A percentile compares a stretch with the other conserved stretches of the same genome.
Evolutionary conservation across 1,284 basidiomycete species (phyloP).

Genomic region (Ustilago hordei): DNA sequence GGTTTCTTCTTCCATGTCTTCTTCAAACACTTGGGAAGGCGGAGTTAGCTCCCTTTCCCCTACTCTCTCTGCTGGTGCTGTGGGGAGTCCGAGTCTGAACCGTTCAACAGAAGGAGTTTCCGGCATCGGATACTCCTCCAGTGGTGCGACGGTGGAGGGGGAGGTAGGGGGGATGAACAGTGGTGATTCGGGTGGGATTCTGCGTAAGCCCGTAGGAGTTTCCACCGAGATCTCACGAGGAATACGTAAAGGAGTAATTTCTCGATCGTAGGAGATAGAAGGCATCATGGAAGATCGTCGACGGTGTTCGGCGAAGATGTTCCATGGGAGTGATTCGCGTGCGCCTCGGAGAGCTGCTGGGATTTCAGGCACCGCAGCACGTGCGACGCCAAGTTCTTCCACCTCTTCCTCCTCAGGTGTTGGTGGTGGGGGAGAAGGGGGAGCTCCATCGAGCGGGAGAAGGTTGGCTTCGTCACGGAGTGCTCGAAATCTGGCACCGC

Average conservation of each 20-base stretch:
- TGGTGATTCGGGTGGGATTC: constrained; percentile 24
- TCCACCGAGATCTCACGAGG: constrained; percentile 36
- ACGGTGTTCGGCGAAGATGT: constrained; percentile 40
- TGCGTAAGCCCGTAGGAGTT: constrained; percentile 44
- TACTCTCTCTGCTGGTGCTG: not conserved
- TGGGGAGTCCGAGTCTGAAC: constrained; percentile 22
- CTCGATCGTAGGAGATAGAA: constrained; percentile 38
- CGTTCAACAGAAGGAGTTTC: constrained; percentile 24
- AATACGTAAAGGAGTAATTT: constrained; percentile 25
- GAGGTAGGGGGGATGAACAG: constrained; percentile 16
- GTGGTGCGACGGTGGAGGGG: constrained; percentile 24
- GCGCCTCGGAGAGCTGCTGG: constrained; percentile 31
- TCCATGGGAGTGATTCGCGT: constrained; percentile 45
- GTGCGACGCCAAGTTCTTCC: constrained; percentile 32
- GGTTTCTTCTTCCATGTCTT: constrained; percentile 43
- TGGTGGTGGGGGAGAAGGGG: constrained; percentile 32
- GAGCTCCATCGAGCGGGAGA: constrained; percentile 5
- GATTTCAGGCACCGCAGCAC: constrained; percentile 28
- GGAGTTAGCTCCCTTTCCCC: constrained; percentile 19
- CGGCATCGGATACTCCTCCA: constrained; percentile 23
- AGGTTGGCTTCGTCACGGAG: constrained; percentile 19
- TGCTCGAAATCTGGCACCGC: constrained; percentile 13
- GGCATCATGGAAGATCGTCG: constrained; percentile 46
- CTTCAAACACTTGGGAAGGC: constrained; percentile 18
- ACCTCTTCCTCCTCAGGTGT: constrained; percentile 22